These are phyloP conservation scores for Mucor plumbeus DNA, from an alignment of 371 early-diverging fungal genomes.

Conservation along the genomic window DNA sequence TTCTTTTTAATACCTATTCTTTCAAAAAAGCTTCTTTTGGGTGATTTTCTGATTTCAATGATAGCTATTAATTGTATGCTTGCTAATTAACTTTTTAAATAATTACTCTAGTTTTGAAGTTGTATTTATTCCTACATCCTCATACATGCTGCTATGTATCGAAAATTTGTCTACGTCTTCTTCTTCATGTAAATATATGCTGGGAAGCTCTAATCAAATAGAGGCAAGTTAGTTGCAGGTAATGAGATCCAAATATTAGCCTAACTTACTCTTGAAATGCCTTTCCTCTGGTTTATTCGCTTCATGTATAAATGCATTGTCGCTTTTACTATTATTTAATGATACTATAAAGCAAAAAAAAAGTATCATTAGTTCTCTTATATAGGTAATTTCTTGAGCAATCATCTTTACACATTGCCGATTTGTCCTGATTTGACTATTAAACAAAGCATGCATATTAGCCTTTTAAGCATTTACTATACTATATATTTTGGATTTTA, in stretches of 20 bases:
- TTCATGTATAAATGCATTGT: background rate
- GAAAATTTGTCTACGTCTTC: conserved; percentile 1
- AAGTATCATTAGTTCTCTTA: background rate
- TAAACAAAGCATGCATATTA: background rate
- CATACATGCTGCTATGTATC: background rate
- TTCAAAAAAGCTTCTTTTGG: conserved; percentile 27
- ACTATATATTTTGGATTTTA: background rate
- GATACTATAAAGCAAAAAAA: background rate
- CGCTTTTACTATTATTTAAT: background rate
- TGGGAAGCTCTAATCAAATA: background rate
- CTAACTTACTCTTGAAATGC: background rate
- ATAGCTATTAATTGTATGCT: background rate
- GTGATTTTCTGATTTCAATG: background rate
- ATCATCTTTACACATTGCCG: background rate
- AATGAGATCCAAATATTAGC: background rate
- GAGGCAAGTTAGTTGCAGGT: background rate
- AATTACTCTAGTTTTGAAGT: background rate
- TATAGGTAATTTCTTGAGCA: background rate
- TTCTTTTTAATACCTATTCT: conserved; percentile 25
- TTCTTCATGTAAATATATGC: conserved; percentile 3
- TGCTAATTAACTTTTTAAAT: background rate
- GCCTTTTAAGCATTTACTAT: background rate
- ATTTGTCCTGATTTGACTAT: background rate
- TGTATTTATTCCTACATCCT: background rate
- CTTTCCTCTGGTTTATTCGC: background rate